Evolutionary conservation across 2,329 filamentous ascomycete genomes (phyloP).

Genomic region (Diplocarpon mali): DNA sequence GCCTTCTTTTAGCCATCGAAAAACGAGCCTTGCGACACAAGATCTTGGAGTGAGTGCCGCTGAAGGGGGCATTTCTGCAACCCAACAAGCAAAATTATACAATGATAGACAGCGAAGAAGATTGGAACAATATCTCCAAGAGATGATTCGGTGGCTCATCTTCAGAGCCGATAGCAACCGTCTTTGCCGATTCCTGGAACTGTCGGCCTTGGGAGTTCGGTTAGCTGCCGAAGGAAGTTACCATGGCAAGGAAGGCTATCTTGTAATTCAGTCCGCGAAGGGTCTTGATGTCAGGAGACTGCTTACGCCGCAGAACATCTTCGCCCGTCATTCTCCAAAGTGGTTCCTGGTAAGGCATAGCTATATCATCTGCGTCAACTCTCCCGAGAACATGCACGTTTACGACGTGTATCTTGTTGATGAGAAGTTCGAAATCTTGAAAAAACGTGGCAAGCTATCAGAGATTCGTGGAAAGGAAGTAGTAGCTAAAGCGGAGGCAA

Average conservation of each 20-base stretch:
- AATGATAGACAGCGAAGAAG: conserved; percentile 74
- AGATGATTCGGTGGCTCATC: conserved; percentile 93
- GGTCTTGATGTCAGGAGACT: conserved; percentile 78
- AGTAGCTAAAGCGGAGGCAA: conserved; percentile 31
- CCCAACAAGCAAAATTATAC: conserved; percentile 37
- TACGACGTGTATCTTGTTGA: conserved; percentile 99
- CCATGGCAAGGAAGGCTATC: conserved; percentile 91
- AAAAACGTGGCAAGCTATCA: conserved; percentile 51
- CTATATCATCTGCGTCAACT: conserved; percentile 97
- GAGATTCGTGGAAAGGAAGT: conserved; percentile 48
- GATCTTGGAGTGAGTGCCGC: conserved; percentile 12
- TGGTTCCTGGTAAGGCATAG: conserved; percentile 98
- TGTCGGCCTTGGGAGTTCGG: conserved; percentile 87
- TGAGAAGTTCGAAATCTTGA: conserved; percentile 70
- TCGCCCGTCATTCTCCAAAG: conserved; percentile 76
- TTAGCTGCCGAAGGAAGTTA: conserved; percentile 93
- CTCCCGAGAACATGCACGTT: conserved; percentile 95
- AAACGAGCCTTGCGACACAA: conserved; percentile 36
- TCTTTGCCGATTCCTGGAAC: conserved; percentile 87
- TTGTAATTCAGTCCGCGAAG: conserved; percentile 86
- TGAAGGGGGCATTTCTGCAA: conserved; percentile 36
- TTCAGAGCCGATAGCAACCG: conserved; percentile 93
- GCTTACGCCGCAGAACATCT: conserved; percentile 66
- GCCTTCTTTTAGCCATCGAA: conserved; percentile 38
- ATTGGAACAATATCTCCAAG: conserved; percentile 80